Percentiles rank a stretch among this genome's conserved stretches.
These are phyloP conservation scores for Rhodotorula babjevae DNA, from an alignment of 768 basidiomycete genomes.

Conservation along the genomic window DNA sequence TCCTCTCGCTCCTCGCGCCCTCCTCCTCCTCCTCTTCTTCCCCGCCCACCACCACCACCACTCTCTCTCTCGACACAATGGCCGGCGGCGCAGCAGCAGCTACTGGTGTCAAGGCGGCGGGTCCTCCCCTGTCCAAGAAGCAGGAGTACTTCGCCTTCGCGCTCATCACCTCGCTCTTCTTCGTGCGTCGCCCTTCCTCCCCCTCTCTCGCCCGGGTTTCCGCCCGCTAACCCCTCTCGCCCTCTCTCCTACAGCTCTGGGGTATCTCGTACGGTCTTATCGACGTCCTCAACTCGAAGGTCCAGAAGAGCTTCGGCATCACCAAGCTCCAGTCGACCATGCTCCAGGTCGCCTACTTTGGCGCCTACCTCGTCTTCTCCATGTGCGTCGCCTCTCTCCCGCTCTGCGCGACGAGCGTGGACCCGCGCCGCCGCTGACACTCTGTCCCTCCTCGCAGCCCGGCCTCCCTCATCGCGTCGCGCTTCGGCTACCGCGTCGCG, in stretches of 20 bases:
- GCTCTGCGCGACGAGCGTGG: constrained; percentile 55
- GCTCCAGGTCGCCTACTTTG: constrained; percentile 62
- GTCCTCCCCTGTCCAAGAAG: constrained; percentile 49
- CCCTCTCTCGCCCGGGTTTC: not conserved
- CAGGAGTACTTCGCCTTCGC: constrained; percentile 55
- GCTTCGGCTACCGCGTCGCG: constrained; percentile 41
- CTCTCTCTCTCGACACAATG: constrained; percentile 50
- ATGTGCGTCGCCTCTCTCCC: constrained; percentile 45
- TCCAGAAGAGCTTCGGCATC: constrained; percentile 62
- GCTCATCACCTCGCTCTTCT: constrained; percentile 70
- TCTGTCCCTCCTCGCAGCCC: constrained; percentile 46
- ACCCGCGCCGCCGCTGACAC: too few species aligned
- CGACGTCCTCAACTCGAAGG: constrained; percentile 55
- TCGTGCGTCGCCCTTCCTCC: constrained; percentile 42
- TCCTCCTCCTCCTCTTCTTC: not conserved
- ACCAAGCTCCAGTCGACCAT: constrained; percentile 66
- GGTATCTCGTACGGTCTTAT: constrained; percentile 28
- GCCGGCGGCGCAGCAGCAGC: constrained; percentile 44
- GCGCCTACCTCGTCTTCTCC: constrained; percentile 44
- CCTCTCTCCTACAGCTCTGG: not conserved
- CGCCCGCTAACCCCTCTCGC: too few species aligned
- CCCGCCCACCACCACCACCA: constrained; percentile 54
- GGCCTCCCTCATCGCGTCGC: constrained; percentile 56
- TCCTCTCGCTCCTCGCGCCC: not conserved
- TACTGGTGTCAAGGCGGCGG: constrained; percentile 50